Evolutionary conservation across 2,329 filamentous ascomycete genomes (phyloP), one percentile per base, ranked within the genome.

Genomic region (Verticillium longisporum): DNA sequence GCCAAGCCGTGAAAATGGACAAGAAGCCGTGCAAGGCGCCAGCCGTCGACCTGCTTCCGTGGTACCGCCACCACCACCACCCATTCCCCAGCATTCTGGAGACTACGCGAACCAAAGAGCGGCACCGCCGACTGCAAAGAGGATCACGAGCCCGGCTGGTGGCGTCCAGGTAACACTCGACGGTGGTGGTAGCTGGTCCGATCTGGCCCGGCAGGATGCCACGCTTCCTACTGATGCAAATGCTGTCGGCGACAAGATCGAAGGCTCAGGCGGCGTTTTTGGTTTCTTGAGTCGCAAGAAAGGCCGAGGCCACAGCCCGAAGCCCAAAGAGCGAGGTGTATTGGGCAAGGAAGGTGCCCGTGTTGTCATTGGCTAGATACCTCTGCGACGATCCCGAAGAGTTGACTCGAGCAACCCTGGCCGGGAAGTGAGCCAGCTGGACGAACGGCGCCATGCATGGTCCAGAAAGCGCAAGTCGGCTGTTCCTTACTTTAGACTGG

Each of bases 261-360:
- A 83, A 62, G 77, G 85, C 54, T 85, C 87, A n/a, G 87, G 88
- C 18, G 91, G 93, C 59, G 94, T 97, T 83, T 88, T 98, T 66
- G 91, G 92, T 1, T 96, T 99, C 73, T 80, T 98, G 63, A 91
- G 85, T 66, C 83, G 93, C 69, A 97, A 96, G 78, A 97, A 91
- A 78, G 92, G 93, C 33, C 83, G 93, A 65, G 92, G 92, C 60
- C 88, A 92, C 74, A 97, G 92, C 72, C 95, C 95, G 1, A 97
- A 97, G 77, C 93, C 93, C 32, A 94, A 92, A 73, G 93, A 98
- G 77, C 85, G 92, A 60, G 95, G 95, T 62, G 93, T 99, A 7
- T 72, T 99, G 62, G 95, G 95, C 61, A 98, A 98, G 72, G 93
- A 98, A 73, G 95, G 95, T 15, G 93, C 95, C 11, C 83, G 95